Evolutionary conservation across 78 protist genomes (phyloP), one percentile per base, ranked within the genome.

Genomic region (Dictyostelium purpureum): DNA sequence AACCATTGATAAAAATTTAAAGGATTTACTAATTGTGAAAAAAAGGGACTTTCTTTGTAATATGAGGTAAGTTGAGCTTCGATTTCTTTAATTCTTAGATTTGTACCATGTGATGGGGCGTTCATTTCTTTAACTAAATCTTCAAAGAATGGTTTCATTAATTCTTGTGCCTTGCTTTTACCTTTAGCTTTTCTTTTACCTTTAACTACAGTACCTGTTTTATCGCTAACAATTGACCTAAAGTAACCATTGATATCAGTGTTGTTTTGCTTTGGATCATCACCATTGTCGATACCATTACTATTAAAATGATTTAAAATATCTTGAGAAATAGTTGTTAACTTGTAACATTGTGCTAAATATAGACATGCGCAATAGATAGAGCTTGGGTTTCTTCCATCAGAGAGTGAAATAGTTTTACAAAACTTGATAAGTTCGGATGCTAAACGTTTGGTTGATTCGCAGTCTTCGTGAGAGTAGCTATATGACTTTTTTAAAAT

Each of bases 281-380:
- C n/a, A n/a, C n/a, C n/a, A n/a, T n/a, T n/a, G n/a, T n/a, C n/a
- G n/a, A n/a, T n/a, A n/a, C n/a, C n/a, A n/a, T n/a, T n/a, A n/a
- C n/a, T n/a, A n/a, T n/a, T n/a, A n/a, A n/a, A n/a, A n/a, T n/a
- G n/a, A n/a, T n/a, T n/a, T n/a, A n/a, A n/a, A n/a, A n/a, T n/a
- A n/a, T n/a, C n/a, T n/a, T n/a, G n/a, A n/a, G n/a, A n/a, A n/a
- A n/a, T n/a, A 18, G 12, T 65, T 35, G 33, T 37, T 21, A 69
- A 10, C 26, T 57, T 38, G 7, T 21, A 43, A 69, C 38, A 43
- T 45, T 59, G 33, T 0, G 88, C 45, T 31, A 79, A 0, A 16
- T 79, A 79, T 24, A 65, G 37, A 79, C 77, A 28, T 28, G 76
- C 57, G 33, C 59, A 37, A 21, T 59, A 49, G 26, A 51, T 45